Evolutionary conservation across 140 eudicot genomes (phyloP), one percentile per base, ranked within the genome.

Genomic region (Senecio squalidus): DNA sequence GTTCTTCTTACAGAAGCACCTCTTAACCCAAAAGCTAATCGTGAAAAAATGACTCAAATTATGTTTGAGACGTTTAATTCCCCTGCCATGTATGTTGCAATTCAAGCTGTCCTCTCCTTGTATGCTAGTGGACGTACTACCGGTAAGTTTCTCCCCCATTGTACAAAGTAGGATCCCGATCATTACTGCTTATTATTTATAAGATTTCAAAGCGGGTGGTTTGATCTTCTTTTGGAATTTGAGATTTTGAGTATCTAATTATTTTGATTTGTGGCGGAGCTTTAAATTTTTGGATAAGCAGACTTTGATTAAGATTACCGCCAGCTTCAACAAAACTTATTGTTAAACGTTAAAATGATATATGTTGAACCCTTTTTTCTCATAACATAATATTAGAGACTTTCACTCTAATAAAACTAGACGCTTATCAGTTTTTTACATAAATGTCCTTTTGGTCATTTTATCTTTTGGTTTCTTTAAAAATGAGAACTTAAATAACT

Each of bases 61-160:
- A 71, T 71, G 77, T 71, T 71, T 25, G 77, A 71, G 59, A 71
- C 77, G 13, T 71, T 71, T 39, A 71, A 71, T 64, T 71, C 77
- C 18, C 77, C 77, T 5, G 77, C 77, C 47, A 71, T 71, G 77
- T 71, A 71, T 46, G 77, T 71, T 21, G 77, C 77, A 1, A 71
- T 71, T 45, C 77, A 71, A 9, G 77, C 77, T 8, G 77, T 71
- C 15, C 77, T 71, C 43, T 71, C 77, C 5, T 64, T 71, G 60
- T 71, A 71, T 48, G 77, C 77, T 23, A 71, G 77, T 55, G 77
- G 77, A 2, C 77, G 77, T 55, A 71, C 77, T 31, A 71, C 77
- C 13, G 77, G 77, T 71, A 33, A 55, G 59, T 62, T 66, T 62
- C 41, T 70, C 6, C 8, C 8, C 2, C n/a, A 18, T 55, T 55